Evolutionary conservation across 2,329 filamentous ascomycete species (phyloP), one percentile per base, ranked within the genome.

Genomic region (Fusarium virguliforme): DNA sequence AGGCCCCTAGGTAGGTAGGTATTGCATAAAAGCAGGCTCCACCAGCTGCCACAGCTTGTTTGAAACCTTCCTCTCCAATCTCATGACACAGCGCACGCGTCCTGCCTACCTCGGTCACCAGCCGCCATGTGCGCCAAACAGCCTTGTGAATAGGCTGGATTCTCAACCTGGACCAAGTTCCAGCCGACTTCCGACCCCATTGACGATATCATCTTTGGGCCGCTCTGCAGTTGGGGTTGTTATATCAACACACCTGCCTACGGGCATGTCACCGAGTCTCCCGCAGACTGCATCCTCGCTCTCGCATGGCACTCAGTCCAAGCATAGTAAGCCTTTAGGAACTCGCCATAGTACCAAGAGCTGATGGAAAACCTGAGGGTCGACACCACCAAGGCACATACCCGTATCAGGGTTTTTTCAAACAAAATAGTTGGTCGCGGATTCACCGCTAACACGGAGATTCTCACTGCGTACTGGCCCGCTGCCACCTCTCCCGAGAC

Each of bases 51-150:
- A 50, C 15, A 50, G 26, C 4, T 3, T 8, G 26, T 8, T 15
- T 46, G 24, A 46, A 15, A 28, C 24, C 13, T 46, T 26, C 12
- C 43, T 48, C 43, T n/a, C 41, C 13, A 41, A 41, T 12, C 10
- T 28, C 41, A 9, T 26, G 8, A 8, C 15, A 30, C 26, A n/a
- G 5, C 26, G 26, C 26, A 30, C 26, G 26, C 26, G 12, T 12
- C 26, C 26, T 48, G 26, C 13, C 8, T 4, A 12, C 10, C 26
- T 18, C 28, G 43, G 18, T 15, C 43, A 48, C 15, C 24, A 28
- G n/a, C 26, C 43, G 26, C 43, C 43, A 48, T 48, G 26, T 30
- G 43, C 30, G 43, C 43, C 43, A 24, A 48, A 48, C 28, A 9
- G 15, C 6, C 15, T 30, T 18, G 26, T 30, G 43, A 30, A 30